Base-by-base conservation (phyloP, 192 early-diverging fungal species). In the Backusella circina region DNA sequence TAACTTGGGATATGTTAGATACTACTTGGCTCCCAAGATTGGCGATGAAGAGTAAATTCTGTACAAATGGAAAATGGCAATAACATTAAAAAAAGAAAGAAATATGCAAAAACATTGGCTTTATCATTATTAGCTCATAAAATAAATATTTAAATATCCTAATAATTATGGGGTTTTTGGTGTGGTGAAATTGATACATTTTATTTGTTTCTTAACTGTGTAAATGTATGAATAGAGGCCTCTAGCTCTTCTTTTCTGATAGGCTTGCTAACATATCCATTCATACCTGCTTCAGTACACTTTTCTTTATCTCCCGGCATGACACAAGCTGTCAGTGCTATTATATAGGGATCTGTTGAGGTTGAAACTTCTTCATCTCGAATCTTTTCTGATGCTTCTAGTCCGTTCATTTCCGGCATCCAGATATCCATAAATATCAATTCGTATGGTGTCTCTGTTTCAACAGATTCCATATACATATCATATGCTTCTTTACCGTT, bases 1-100 rank as follows among this genome's bases (percentile, higher is more conserved):
- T 61, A 93, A 95, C 32, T 81, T 94, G 71, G 97, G 96, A 36
- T 93, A 96, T 85, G 91, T 99, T 74, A 86, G 95, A 86, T 98
- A 93, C 90, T 99, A 95, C 86, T 88, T 99, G 41, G 73, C 73
- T 10, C 73, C 73, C 15, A 74, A 74, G 61, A 74, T 74, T 41
- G 73, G 73, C 39, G 73, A 74, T 41, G 73, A 73, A 18, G 36
- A 74, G 23, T 74, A 74, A 47, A 74, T 61, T 61, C 21, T 61
- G 54, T 61, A 61, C 54, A 61, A 61, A 61, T 5, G 44, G 18
- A n/a, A 28, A 26, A 61, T 12, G 10, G 0, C 26, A 61, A n/a
- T 26, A 28, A 2, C 54, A 61, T 26, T 61, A 61, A 57, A 57
- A 28, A 10, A 12, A 51, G 21, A 54, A 54, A n/a, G 21, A 54